Conservation (phyloP, 2,329 filamentous ascomycete genomes). For the Epichloe bromicola region DNA sequence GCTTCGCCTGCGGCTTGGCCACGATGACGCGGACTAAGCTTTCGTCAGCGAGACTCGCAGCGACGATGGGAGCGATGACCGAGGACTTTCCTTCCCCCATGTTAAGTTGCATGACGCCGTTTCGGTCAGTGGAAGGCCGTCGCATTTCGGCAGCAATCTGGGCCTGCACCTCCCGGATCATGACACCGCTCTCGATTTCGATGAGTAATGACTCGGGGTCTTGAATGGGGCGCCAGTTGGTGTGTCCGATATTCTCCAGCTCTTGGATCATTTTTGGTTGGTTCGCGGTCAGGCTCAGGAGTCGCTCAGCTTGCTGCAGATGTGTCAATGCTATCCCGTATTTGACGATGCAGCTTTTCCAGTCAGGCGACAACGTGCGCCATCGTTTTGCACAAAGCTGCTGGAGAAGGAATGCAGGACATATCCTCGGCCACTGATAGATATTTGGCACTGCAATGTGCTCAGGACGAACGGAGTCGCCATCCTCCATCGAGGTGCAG, state of each 20-base stretch:
- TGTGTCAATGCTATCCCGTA: conserved; percentile 28
- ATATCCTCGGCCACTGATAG: conserved; percentile 2
- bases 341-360: conserved; percentile 21
- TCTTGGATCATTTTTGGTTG: conserved; percentile 26
- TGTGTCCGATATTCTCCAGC: conserved; percentile 36
- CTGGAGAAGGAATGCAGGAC: conserved; percentile 21
- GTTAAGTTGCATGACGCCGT: conserved; percentile 51
- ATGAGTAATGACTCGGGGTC: conserved; percentile 50
- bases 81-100: conserved; percentile 61
- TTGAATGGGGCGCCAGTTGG: conserved; percentile 37
- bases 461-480: not conserved
- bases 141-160: conserved; percentile 46
- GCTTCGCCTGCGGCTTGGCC: conserved; percentile 44
- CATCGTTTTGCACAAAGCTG: conserved; percentile 14
- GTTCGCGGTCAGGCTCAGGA: conserved; percentile 17
- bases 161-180: conserved; percentile 47
- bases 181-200: conserved; percentile 48
- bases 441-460: not conserved
- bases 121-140: conserved; percentile 22
- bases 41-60: conserved; percentile 37
- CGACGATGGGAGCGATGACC: conserved; percentile 54
- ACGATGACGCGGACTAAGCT: conserved; percentile 45
- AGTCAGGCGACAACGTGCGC: conserved; percentile 15
- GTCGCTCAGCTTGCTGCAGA: conserved; percentile 28
- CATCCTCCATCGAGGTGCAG: not conserved